Percentiles rank a stretch among this genome's conserved stretches.
phyloP scores from a whole-genome alignment of 139 green algal genomes.

The Volvox reticuliferus region DNA sequence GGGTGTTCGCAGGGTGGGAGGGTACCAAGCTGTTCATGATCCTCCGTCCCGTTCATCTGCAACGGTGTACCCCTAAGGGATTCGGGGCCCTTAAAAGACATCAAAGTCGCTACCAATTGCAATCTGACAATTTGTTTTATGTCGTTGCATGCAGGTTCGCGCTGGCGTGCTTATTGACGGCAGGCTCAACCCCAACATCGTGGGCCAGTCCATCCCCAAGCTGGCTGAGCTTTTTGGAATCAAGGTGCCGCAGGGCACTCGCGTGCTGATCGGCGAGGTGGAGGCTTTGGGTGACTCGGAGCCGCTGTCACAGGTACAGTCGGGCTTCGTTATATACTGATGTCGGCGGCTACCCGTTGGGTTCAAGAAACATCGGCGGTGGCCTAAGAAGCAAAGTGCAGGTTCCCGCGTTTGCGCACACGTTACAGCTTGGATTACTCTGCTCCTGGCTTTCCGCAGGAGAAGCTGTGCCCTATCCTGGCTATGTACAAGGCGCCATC shows the following conservation, averaged over 20 bases:
- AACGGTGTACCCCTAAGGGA: too few species aligned
- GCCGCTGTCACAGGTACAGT: conserved; percentile 61
- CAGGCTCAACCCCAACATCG: conserved; percentile 73
- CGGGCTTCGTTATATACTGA: not conserved
- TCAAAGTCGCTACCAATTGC: too few species aligned
- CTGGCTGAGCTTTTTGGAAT: conserved; percentile 78
- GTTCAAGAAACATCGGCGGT: too few species aligned
- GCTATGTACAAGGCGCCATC: conserved; percentile 59
- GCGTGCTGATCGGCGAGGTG: conserved; percentile 73
- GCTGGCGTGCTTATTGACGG: conserved; percentile 70
- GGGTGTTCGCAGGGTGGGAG: too few species aligned
- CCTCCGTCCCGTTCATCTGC: too few species aligned
- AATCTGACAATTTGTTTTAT: too few species aligned
- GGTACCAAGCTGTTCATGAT: too few species aligned
- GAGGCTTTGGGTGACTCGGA: conserved; percentile 64
- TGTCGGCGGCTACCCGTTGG: too few species aligned
- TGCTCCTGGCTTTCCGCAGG: conserved; percentile 30
- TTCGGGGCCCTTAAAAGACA: too few species aligned
- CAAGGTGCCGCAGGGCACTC: conserved; percentile 63
- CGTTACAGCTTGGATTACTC: too few species aligned
- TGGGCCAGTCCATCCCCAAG: conserved; percentile 72
- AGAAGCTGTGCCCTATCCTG: conserved; percentile 84
- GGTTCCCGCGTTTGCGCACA: too few species aligned
- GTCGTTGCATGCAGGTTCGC: conserved; percentile 53
- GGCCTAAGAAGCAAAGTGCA: too few species aligned